Evolutionary conservation across 2,329 filamentous ascomycete species (phyloP), one percentile per base, ranked within the genome.

Genomic region (Arthrobotrys conoides): DNA sequence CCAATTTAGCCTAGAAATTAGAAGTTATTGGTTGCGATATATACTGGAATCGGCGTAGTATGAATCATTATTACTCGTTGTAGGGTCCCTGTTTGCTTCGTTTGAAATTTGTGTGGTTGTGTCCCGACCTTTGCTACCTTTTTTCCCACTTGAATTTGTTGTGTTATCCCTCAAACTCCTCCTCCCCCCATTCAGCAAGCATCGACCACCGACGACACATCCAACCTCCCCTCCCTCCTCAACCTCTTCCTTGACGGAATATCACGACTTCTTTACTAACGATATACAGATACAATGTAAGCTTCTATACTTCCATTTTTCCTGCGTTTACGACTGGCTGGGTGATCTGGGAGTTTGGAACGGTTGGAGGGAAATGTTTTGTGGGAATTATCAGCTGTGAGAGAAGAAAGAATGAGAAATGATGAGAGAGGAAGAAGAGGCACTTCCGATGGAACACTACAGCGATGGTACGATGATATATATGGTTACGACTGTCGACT

Each of bases 231-330:
- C 9, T 57, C 49, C 55, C 68, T 63, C 49, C 36, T 48, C 41
- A 48, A 36, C 33, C 41, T 30, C 38, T 44, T 57, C 48, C 41
- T 73, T 61, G 27, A 73, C 59, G 51, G 57, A 61, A 61, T 38
- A 20, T 73, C 61, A 73, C 70, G 70, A 73, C 48, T 59, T 46
- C 3, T 59, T 41, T 61, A 66, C 70, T 73, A 67, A 73, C 70
- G 70, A 73, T 27, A 48, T 51, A 59, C 66, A 73, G 70, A 73
- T 14, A 73, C 38, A 73, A 73, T 73, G 70, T 73, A 73, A 73
- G 70, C 70, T 49, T 8, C 12, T 36, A 22, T 18, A 46, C 10
- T 36, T 51, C 33, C 18, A 3, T 51, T 72, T 66, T 48, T 61
- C 18, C 5, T 38, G 38, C 18, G 20, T 59, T 48, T 38, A n/a